Percentiles rank a stretch among this genome's conserved stretches.
Conservation (phyloP, 495 filamentous ascomycete genomes). For the Lasiosphaeriaceae sp. region DNA sequence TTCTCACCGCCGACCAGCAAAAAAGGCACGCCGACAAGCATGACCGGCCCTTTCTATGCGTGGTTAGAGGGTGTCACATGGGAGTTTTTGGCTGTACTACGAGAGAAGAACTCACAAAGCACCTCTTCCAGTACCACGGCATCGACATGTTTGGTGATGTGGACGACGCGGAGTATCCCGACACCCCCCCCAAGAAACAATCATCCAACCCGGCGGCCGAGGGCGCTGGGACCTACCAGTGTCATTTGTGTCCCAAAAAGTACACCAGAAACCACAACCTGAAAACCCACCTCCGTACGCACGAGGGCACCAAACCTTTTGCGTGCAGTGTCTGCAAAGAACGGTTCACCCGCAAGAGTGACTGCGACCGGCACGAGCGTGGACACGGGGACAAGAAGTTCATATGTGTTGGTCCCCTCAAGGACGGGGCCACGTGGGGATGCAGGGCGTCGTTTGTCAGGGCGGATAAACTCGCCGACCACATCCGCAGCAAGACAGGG, state of each 20-base stretch:
- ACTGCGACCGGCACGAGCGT: slow-evolving; percentile 42
- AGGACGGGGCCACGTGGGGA: slow-evolving; percentile 21
- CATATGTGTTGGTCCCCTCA: slow-evolving; percentile 17
- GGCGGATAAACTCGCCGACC: slow-evolving; percentile 21
- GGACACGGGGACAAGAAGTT: slow-evolving; percentile 42
- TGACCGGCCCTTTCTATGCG: slow-evolving; percentile 37
- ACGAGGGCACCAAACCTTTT: slow-evolving; percentile 42
- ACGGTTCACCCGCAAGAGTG: slow-evolving; percentile 15
- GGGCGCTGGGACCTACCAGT: slow-evolving; percentile 28
- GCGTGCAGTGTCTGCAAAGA: slow-evolving; percentile 26
- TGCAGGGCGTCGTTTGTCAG: slow-evolving; percentile 23
- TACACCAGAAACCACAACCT: slow-evolving; percentile 50
- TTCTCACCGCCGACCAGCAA: slow-evolving; percentile 20
- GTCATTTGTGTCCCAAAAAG: slow-evolving; percentile 39
- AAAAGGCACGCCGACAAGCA: slow-evolving; percentile 35
- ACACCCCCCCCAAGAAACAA: background rate
- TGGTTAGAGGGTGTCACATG: slow-evolving; percentile 25
- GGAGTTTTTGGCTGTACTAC: slow-evolving; percentile 31
- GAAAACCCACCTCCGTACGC: slow-evolving; percentile 40
- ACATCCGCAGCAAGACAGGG: slow-evolving; percentile 27
- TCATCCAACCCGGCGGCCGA: background rate
- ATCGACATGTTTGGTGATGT: slow-evolving; percentile 5
- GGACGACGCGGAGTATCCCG: slow-evolving; percentile 13
- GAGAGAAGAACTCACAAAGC: slow-evolving; percentile 33
- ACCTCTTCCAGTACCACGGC: slow-evolving; percentile 20